A percentile compares a stretch with the other conserved stretches of the same genome.
Evolutionary conservation across 2,329 filamentous ascomycete species (phyloP).

Genomic region (Diatrype stigma): DNA sequence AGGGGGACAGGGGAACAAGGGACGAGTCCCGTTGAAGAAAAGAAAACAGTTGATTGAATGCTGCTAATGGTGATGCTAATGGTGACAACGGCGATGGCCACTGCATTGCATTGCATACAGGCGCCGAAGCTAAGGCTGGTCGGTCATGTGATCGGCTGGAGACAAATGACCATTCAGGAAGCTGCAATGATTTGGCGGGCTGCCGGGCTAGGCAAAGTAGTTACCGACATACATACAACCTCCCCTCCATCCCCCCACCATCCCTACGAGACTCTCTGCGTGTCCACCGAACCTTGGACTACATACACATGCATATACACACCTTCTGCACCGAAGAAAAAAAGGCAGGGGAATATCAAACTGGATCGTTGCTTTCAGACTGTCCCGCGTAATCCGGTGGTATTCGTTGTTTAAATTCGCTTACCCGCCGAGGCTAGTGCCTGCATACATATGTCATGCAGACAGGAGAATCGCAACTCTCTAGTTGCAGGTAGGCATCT

Average conservation of each 20-base stretch:
- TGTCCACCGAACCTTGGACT: too few relatives aligned
- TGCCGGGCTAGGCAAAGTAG: not conserved
- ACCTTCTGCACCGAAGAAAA: not conserved
- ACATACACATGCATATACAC: not conserved
- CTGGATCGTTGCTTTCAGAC: conserved; percentile 12
- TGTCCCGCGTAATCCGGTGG: conserved; percentile 6
- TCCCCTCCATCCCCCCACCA: not conserved
- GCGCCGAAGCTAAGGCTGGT: not conserved
- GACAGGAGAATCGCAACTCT: conserved; percentile 1
- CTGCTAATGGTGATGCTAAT: not conserved
- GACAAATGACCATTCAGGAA: not conserved
- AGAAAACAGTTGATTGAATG: not conserved
- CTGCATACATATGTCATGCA: conserved; percentile 22
- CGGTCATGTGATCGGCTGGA: not conserved
- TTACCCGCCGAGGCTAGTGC: conserved; percentile 29
- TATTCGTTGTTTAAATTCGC: conserved; percentile 5
- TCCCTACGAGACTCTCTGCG: too few relatives aligned
- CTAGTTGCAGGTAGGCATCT: too few relatives aligned
- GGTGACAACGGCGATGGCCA: not conserved
- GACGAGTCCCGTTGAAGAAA: not conserved
- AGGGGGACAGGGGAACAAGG: too few relatives aligned
- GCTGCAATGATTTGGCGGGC: not conserved
- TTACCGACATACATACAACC: too few relatives aligned
- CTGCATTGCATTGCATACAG: not conserved
- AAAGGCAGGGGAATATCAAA: not conserved